These are phyloP conservation scores for Monilinia aucupariae DNA, from an alignment of 2,329 filamentous ascomycete genomes.

Conservation along the genomic window DNA sequence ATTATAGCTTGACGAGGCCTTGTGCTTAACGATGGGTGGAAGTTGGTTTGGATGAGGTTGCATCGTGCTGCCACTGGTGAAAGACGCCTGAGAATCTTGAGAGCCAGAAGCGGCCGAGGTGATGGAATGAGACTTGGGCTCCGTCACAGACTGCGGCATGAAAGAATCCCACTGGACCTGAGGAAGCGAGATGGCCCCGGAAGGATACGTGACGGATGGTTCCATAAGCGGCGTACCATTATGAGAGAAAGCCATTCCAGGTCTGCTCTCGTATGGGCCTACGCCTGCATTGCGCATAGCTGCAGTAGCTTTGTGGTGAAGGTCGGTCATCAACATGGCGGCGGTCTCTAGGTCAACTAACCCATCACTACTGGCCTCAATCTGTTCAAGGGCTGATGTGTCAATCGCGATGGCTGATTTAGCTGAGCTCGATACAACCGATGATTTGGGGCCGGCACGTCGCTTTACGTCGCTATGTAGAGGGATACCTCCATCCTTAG, in stretches of 20 bases:
- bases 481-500: conserved; percentile 92
- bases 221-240: conserved; percentile 69
- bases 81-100: conserved; percentile 63
- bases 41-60: conserved; percentile 58
- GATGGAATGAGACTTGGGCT: conserved; percentile 72
- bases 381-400: conserved; percentile 80
- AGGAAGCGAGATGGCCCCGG: conserved; percentile 73
- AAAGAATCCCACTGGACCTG: conserved; percentile 91
- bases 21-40: conserved; percentile 62
- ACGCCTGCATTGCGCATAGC: conserved; percentile 55
- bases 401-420: conserved; percentile 80
- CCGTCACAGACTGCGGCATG: conserved; percentile 62
- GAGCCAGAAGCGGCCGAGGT: conserved; percentile 61
- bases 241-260: conserved; percentile 66
- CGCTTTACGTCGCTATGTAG: conserved; percentile 93
- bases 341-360: conserved; percentile 95
- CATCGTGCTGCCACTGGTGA: conserved; percentile 51
- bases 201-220: conserved; percentile 68
- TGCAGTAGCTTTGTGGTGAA: conserved; percentile 90
- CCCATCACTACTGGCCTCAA: conserved; percentile 83
- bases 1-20: conserved; percentile 46
- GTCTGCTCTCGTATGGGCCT: conserved; percentile 49
- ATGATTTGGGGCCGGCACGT: conserved; percentile 64
- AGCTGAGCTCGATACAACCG: conserved; percentile 57
- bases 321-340: conserved; percentile 96